These are phyloP conservation scores for Blumeriella jaapii DNA, from an alignment of 2,329 filamentous ascomycete species.

Conservation along the genomic window DNA sequence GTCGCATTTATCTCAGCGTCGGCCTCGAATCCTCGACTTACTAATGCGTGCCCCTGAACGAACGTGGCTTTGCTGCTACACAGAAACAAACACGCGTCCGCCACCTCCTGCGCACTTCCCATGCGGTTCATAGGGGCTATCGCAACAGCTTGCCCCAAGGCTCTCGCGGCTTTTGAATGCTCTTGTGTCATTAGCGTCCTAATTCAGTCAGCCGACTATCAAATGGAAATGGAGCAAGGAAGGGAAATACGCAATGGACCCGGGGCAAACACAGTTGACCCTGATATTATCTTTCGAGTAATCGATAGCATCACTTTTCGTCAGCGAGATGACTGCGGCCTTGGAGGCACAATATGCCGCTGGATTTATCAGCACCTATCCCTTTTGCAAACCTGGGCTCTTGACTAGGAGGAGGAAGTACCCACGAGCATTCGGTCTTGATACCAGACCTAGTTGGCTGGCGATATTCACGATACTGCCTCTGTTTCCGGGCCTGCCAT, in stretches of 20 bases:
- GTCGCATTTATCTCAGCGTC: background rate
- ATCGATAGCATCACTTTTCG: slow-evolving; percentile 37
- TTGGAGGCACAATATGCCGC: slow-evolving; percentile 36
- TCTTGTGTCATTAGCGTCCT: slow-evolving; percentile 32
- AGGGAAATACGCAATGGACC: slow-evolving; percentile 31
- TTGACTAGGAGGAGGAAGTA: slow-evolving; percentile 2
- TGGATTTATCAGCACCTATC: slow-evolving; percentile 11
- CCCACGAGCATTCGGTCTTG: slow-evolving; percentile 32
- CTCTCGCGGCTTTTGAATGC: slow-evolving; percentile 23
- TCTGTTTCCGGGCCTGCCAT: slow-evolving; percentile 31
- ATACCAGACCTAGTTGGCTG: slow-evolving; percentile 33
- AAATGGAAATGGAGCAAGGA: background rate
- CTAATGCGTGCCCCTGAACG: slow-evolving; percentile 33
- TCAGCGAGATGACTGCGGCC: slow-evolving; percentile 35
- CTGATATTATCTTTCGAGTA: slow-evolving; percentile 35
- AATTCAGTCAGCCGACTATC: slow-evolving; percentile 9
- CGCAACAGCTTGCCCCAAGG: slow-evolving; percentile 26
- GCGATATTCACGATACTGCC: slow-evolving; percentile 37
- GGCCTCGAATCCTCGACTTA: slow-evolving; percentile 10
- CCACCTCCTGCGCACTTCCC: slow-evolving; percentile 35
- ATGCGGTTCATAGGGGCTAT: slow-evolving; percentile 30
- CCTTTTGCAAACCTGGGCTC: too few species aligned
- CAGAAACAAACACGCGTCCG: slow-evolving; percentile 35
- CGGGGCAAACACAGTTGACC: slow-evolving; percentile 36
- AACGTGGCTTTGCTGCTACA: slow-evolving; percentile 35